Evolutionary conservation across 345 rosid genomes (phyloP), one percentile per base, ranked within the genome.

Genomic region (Geranium rotundifolium): DNA sequence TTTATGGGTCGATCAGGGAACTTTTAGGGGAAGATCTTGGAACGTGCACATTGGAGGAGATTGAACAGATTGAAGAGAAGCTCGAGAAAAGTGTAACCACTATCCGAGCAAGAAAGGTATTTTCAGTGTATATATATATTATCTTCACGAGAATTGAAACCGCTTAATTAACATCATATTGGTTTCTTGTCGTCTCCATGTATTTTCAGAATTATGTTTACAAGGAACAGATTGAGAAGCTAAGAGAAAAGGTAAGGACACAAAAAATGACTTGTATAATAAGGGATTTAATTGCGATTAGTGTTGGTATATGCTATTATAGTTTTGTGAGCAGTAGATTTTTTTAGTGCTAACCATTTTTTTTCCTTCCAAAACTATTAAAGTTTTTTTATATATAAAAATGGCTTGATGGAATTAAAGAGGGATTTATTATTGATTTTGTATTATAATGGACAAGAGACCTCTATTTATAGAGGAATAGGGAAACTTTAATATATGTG

Each of bases 41-140:
- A 55, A 3, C 19, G 20, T 55, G 57, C 57, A 17, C 57, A 4
- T 4, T 55, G 14, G 19, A 55, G 8, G 57, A 55, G 17, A 19
- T 55, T n/a, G n/a, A 55, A 55, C 18, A 55, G 20, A n/a, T 55
- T 3, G 57, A 55, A 55, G n/a, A 55, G 4, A 13, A 55, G 57
- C 20, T 55, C 19, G 57, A 55, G 57, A 19, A 55, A 18, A 55
- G 57, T 55, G 57, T 55, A 55, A 55, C 19, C 19, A 55, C 57
- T n/a, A 16, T 55, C 20, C 2, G 57, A 55, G 57, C 57, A 55
- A 55, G 57, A 55, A 55, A 55, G 57, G 57, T 55, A 7, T 55
- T 46, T 46, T 14, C 3, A 14, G 16, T 46, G 2, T 23, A 23
- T 23, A 23, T 23, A 23, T 23, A 46, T 55, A 19, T 17, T 17